Evolutionary conservation across 306 rosid genomes (phyloP), one percentile per base, ranked within the genome.

Genomic region (Notholithocarpus densiflorus): DNA sequence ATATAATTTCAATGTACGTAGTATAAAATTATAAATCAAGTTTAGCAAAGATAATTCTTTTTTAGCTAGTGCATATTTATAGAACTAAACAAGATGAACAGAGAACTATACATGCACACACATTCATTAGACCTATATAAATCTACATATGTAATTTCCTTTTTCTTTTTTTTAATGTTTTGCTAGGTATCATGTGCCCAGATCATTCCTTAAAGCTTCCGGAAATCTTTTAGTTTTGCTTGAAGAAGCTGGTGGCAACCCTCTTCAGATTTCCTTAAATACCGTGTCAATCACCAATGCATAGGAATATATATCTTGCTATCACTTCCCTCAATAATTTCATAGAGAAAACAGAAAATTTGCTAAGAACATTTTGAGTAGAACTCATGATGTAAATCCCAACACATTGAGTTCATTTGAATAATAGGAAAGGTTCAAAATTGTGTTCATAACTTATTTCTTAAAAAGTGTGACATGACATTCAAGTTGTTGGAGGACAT

Each of bases 211-310:
- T n/a, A 88, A 81, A 56, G 79, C 68, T 8, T 72, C 79, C 14
- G 85, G 29, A 5, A 92, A 92, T 54, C 78, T 79, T 57, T 70
- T 92, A 75, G 81, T 92, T 55, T 52, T 92, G 82, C 1, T 88
- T n/a, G 97, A 92, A 48, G 94, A 89, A 92, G 78, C 65, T 60
- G 94, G 94, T 73, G 97, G 94, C 68, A 87, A 90, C 77, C 94
- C 92, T 83, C 87, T 87, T 81, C 83, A 24, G 11, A 77, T 90
- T 69, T 82, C 89, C 51, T 77, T 87, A 82, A 68, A 75, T 80
- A 82, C 79, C 54, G 84, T 90, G 57, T 84, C 88, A 13, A 77
- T 88, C 37, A 69, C 75, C 34, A 40, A 17, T 64, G n/a, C 12
- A 23, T 13, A 14, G 23, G 48, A 83, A 64, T 3, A 20, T 5